A percentile compares a stretch with the other conserved stretches of the same genome.
These are phyloP conservation scores for Sugiyamaella sp. DNA, from an alignment of 1,139 yeast species.

Conservation along the genomic window DNA sequence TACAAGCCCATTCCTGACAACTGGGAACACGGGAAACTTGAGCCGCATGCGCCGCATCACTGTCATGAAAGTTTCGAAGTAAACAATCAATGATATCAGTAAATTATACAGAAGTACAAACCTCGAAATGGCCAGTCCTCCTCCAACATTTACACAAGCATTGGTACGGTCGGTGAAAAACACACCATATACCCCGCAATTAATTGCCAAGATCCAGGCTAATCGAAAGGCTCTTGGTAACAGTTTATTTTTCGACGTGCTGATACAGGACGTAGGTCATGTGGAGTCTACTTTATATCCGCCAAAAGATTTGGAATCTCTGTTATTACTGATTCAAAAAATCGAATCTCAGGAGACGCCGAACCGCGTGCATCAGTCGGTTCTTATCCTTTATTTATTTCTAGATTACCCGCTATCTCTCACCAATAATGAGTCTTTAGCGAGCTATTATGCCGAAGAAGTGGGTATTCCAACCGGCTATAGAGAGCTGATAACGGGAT, in stretches of 20 bases:
- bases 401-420: conserved; percentile 34
- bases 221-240: conserved; percentile 27
- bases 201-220: conserved; percentile 19
- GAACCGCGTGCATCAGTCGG: conserved; percentile 29
- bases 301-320: conserved; percentile 30
- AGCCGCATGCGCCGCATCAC: no score
- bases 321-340: conserved; percentile 30
- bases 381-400: conserved; percentile 37
- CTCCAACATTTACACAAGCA: conserved; percentile 35
- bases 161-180: conserved; percentile 32
- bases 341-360: conserved; percentile 29
- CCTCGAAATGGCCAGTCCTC: not conserved
- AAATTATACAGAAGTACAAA: conserved; percentile 2
- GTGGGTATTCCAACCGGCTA: conserved; percentile 35
- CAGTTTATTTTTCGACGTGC: conserved; percentile 35
- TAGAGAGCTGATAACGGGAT: conserved; percentile 32
- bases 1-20: no score
- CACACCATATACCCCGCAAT: conserved; percentile 32
- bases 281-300: conserved; percentile 33
- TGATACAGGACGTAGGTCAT: conserved; percentile 30
- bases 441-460: conserved; percentile 39
- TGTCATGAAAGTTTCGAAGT: no score
- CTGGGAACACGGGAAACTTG: no score
- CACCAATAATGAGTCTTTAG: conserved; percentile 31
- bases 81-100: no score